Percentiles rank a stretch among this genome's conserved stretches.
Evolutionary conservation across 768 basidiomycete genomes (phyloP).

Genomic region (Cyclocybe aegerita): DNA sequence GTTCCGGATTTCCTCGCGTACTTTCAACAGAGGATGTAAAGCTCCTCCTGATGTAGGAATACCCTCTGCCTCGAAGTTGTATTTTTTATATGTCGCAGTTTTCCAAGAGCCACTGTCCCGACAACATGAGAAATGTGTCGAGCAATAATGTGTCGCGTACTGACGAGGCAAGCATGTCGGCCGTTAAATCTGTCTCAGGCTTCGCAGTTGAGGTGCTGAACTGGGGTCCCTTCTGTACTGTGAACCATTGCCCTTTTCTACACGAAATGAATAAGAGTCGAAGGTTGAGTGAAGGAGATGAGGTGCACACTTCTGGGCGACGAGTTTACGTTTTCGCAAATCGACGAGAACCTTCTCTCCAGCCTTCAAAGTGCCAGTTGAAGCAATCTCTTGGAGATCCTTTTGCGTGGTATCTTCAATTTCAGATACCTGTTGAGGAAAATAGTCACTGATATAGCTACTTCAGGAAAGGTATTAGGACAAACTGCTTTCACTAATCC

Average conservation of each 20-base stretch:
- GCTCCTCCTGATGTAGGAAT: constrained; percentile 88
- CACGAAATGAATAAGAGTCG: constrained; percentile 3
- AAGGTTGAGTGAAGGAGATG: background rate
- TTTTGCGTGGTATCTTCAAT: constrained; percentile 76
- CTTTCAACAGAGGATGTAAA: constrained; percentile 94
- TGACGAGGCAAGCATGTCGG: constrained; percentile 91
- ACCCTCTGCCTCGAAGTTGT: constrained; percentile 98
- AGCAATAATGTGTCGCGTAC: constrained; percentile 23
- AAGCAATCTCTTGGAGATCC: constrained; percentile 71
- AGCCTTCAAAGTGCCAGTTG: constrained; percentile 65
- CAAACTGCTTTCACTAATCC: constrained; percentile 85
- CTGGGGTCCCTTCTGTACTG: constrained; percentile 76
- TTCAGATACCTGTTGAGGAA: constrained; percentile 46
- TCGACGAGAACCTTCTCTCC: constrained; percentile 87
- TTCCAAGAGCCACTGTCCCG: constrained; percentile 86
- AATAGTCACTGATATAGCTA: constrained; percentile 8
- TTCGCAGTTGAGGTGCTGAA: constrained; percentile 93
- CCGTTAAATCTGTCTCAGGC: constrained; percentile 94
- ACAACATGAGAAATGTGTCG: constrained; percentile 6
- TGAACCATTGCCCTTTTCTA: constrained; percentile 97
- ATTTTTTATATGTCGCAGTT: constrained; percentile 91
- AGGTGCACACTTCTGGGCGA: constrained; percentile 66
- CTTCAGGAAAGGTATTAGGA: constrained; percentile 14
- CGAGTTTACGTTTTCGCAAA: constrained; percentile 88
- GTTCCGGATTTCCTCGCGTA: constrained; percentile 94